Base-by-base conservation (phyloP, 495 filamentous ascomycete species). In the Penicillium lagena region DNA sequence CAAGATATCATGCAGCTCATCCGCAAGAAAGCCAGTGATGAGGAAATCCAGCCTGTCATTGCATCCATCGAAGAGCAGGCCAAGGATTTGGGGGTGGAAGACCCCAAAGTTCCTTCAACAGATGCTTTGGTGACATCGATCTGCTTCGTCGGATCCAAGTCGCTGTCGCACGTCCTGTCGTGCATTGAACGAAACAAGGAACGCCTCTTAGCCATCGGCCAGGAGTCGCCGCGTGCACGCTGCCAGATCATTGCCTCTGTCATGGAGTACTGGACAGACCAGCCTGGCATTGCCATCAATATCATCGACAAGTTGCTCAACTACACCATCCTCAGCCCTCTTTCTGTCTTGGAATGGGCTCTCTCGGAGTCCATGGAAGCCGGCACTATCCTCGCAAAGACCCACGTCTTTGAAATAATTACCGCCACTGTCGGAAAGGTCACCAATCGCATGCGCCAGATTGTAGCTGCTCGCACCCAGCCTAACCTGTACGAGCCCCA, bases 271-370 rank as follows among this genome's bases (percentile, higher is more conserved):
- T 99, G 93, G 93, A 75, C 76, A 33, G 83, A 90, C 42, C 93
- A 97, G 51, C 89, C 93, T 0, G 93, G 93, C 29, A 82, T 95
- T 35, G 94, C 90, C 29, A 84, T 96, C 55, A 86, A 85, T 54
- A 90, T 99, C 54, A 77, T 97, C 43, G 93, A 99, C 72, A 97
- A 96, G 68, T 75, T 99, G 4, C 83, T 99, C 27, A 99, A 99
- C 62, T 99, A 97, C 71, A 89, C 86, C 31, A 94, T 99, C 48
- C 75, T 99, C 7, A 85, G 80, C 9, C 93, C 93, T 0, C 63
- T 77, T 30, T 80, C 80, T 28, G 90, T 99, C 35, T 75, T 96
- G 46, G 79, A 91, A 57, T 99, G 94, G 94, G 89, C 86, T 1
- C 65, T 97, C 4, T 67, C 76, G 28, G 77, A 84, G 46, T 68